These are phyloP conservation scores for Suillus cothurnatus DNA, from an alignment of 768 basidiomycete genomes.

Conservation along the genomic window DNA sequence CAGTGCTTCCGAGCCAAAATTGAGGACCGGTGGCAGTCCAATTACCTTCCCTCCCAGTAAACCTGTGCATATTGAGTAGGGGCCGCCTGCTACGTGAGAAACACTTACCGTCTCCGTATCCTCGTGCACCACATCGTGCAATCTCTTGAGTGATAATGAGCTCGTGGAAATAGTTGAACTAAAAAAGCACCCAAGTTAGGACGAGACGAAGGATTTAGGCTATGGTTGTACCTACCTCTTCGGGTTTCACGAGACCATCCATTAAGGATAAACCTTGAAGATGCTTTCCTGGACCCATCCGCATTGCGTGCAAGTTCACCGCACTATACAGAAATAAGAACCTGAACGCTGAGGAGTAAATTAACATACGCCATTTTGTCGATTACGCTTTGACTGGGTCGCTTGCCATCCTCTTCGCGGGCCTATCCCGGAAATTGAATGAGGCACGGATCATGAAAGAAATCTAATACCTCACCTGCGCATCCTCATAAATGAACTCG, in stretches of 20 bases:
- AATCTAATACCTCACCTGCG: slow-evolving; percentile 26
- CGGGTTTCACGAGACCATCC: slow-evolving; percentile 73
- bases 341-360: background rate
- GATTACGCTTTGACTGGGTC: slow-evolving; percentile 73
- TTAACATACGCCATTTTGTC: slow-evolving; percentile 74
- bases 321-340: slow-evolving; percentile 40
- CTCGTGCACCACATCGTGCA: slow-evolving; percentile 53
- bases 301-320: slow-evolving; percentile 83
- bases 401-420: slow-evolving; percentile 89
- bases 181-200: slow-evolving; percentile 17
- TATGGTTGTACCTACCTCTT: slow-evolving; percentile 49
- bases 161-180: slow-evolving; percentile 75
- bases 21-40: slow-evolving; percentile 71
- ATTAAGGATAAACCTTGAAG: slow-evolving; percentile 76
- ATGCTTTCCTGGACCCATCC: slow-evolving; percentile 88
- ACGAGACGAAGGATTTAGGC: slow-evolving; percentile 3
- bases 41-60: slow-evolving; percentile 66
- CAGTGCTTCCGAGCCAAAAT: slow-evolving; percentile 59
- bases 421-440: slow-evolving; percentile 35
- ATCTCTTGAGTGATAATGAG: slow-evolving; percentile 70
- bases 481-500: slow-evolving; percentile 57
- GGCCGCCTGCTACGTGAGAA: background rate
- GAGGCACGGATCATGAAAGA: slow-evolving; percentile 22
- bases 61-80: slow-evolving; percentile 16
- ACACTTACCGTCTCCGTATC: slow-evolving; percentile 63